Base-by-base conservation (phyloP, 352 stramenopile species). In the Albugo laibachii region DNA sequence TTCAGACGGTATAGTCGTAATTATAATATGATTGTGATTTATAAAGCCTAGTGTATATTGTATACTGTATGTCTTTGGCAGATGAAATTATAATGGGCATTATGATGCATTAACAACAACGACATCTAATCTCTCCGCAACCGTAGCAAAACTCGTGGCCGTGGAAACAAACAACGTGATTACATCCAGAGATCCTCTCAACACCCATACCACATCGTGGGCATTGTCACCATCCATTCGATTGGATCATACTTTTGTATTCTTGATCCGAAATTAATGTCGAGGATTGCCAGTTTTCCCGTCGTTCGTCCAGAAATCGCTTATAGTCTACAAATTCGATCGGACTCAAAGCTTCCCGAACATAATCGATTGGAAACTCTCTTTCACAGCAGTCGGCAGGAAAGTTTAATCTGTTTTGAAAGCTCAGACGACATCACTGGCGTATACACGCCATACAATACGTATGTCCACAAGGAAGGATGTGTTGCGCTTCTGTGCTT, bases 341-440 rank as follows among this genome's bases (percentile, higher is more conserved):
- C 8, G 12, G 20, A 24, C 46, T 36, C 11, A 87, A 53, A 36
- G 51, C 68, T 19, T 73, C 56, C 1, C 45, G 45, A 11, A 87
- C 62, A 48, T 83, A 84, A 13, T 87, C 71, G 14, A 44, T 47
- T 0, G 74, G 74, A 21, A 78, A 77, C 12, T 87, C 74, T 34
- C 67, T 66, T 48, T 68, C 69, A 59, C 71, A 87, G 61, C 71
- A 87, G 46, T 79, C 71, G 12, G 69, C 63, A 31, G 74, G 74
- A 18, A 77, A 56, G 48, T 81, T 58, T 20, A 60, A 58, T 10
- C 74, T 67, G 48, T 87, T 66, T 2, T 50, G 48, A 0, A 83
- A 52, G 21, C 59, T 62, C 60, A 80, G 77, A 16, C 63, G 57
- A 53, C 63, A 74, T 14, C 71, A 66, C 36, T 8, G 24, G 24